Percentiles rank a stretch among this genome's conserved stretches.
Evolutionary conservation across 371 early-diverging fungal species (phyloP).

Genomic region (Fennellomyces sp.): DNA sequence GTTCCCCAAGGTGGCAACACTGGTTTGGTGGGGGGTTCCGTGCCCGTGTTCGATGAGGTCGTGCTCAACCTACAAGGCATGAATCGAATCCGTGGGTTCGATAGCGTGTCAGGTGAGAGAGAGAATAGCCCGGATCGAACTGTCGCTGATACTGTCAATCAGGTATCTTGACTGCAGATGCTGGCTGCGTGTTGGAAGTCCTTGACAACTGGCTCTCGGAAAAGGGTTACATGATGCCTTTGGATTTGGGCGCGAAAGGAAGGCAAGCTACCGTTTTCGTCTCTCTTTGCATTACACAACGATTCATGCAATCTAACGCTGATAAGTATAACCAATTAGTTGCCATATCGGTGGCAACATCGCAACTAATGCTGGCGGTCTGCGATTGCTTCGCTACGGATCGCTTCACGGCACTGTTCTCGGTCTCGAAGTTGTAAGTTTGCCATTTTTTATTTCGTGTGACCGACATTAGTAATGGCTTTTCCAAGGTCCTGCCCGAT

Average conservation of each 20-base stretch:
- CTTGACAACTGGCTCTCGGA: conserved; percentile 89
- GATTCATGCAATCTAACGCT: not conserved
- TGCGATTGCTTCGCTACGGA: conserved; percentile 92
- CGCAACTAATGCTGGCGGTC: conserved; percentile 98
- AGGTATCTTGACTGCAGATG: conserved; percentile 86
- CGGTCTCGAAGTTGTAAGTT: conserved; percentile 75
- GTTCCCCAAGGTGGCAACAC: conserved; percentile 99
- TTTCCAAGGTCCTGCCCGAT: conserved; percentile 73
- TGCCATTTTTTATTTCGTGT: not conserved
- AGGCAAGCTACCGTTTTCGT: conserved; percentile 27
- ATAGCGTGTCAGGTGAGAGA: conserved; percentile 75
- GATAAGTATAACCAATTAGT: conserved; percentile 20
- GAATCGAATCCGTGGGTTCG: conserved; percentile 83
- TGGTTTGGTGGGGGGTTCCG: conserved; percentile 89
- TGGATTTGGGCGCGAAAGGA: conserved; percentile 95
- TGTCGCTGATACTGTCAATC: too few species aligned
- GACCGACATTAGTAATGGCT: conserved; percentile 9
- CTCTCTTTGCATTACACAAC: too few species aligned
- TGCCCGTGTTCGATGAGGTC: conserved; percentile 95
- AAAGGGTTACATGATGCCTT: conserved; percentile 89
- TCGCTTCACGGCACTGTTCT: conserved; percentile 94
- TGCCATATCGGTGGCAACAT: conserved; percentile 98
- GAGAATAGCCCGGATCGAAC: too few species aligned
- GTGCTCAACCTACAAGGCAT: conserved; percentile 79
- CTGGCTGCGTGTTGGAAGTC: conserved; percentile 91